A percentile compares a stretch with the other conserved stretches of the same genome.
phyloP scores from a whole-genome alignment of 139 green algal genomes.

The Tetraselmis chui region DNA sequence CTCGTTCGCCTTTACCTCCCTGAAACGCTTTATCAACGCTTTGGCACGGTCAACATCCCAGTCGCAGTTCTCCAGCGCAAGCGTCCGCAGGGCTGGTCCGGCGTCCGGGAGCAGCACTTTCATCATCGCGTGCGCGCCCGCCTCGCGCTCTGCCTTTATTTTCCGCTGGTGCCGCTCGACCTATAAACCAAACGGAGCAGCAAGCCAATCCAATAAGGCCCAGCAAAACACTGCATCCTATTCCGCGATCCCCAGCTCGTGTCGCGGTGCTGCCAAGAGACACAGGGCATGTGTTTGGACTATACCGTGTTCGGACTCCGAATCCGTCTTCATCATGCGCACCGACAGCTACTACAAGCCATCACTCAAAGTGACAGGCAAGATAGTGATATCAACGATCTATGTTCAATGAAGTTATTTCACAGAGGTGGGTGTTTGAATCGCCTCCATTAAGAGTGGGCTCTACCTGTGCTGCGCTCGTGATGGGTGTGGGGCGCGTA shows the following conservation, averaged over 20 bases:
- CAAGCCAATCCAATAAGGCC: too few relatives aligned
- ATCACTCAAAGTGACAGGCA: background rate
- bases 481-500: background rate
- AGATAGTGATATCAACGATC: background rate
- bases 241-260: too few relatives aligned
- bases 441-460: too few relatives aligned
- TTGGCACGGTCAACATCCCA: constrained; percentile 59
- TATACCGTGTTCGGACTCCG: too few relatives aligned
- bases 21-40: constrained; percentile 46
- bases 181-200: too few relatives aligned
- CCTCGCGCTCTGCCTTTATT: constrained; percentile 68
- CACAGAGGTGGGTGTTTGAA: background rate
- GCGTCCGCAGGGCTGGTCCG: constrained; percentile 40
- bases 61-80: constrained; percentile 53
- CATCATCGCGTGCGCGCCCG: constrained; percentile 50
- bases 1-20: constrained; percentile 32
- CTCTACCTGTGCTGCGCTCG: background rate
- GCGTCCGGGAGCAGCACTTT: constrained; percentile 51
- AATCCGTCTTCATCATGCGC: too few relatives aligned
- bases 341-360: background rate
- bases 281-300: too few relatives aligned
- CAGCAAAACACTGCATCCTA: too few relatives aligned
- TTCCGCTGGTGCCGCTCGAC: constrained; percentile 57
- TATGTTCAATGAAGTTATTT: background rate
- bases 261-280: too few relatives aligned